Base-by-base conservation (phyloP, 805 yeast genomes). In the Candida dajiaensis region DNA sequence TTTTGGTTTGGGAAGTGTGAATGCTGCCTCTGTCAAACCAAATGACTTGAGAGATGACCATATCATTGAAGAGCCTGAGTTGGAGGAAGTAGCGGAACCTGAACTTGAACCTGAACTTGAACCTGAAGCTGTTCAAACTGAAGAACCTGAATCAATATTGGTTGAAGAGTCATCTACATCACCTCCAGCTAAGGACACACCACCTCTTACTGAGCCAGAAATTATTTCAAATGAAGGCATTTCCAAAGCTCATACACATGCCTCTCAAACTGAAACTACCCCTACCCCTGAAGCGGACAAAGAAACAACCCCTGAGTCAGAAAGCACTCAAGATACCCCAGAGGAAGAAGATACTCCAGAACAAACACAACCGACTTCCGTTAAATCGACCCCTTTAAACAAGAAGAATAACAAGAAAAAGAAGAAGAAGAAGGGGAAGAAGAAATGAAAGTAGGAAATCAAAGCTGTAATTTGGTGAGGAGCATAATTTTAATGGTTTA, bases 371-470 rank as follows among this genome's bases (percentile, higher is more conserved):
- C 28, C 37, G 38, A n/a, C 36, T 18, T 18, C 28, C 10, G n/a
- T 22, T 10, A 26, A 26, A 25, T 16, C 35, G 1, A 23, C 35
- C 5, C 19, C 35, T 13, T 37, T 43, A 3, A 33, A 18, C 23
- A 40, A 39, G 10, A 28, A 37, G 15, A 39, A 44, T 15, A 44
- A 36, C 25, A 44, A 39, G 33, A 44, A 44, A 18, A 44, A 39
- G 42, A 33, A 33, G 21, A 44, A 44, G 40, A 44, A 44, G 43
- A 40, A 40, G 42, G 40, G 40, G 10, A 39, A 35, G 28, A 39
- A 35, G 28, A 40, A 36, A 35, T 38, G 39, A 35, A 9, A 4
- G 20, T 7, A 29, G 6, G 16, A 31, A 15, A 33, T 33, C 21
- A 33, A 16, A 9, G 13, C 37, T 33, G 7, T n/a, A 9, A 11